phyloP scores from a whole-genome alignment of 1,139 yeast species.

The Diutina sp. region DNA sequence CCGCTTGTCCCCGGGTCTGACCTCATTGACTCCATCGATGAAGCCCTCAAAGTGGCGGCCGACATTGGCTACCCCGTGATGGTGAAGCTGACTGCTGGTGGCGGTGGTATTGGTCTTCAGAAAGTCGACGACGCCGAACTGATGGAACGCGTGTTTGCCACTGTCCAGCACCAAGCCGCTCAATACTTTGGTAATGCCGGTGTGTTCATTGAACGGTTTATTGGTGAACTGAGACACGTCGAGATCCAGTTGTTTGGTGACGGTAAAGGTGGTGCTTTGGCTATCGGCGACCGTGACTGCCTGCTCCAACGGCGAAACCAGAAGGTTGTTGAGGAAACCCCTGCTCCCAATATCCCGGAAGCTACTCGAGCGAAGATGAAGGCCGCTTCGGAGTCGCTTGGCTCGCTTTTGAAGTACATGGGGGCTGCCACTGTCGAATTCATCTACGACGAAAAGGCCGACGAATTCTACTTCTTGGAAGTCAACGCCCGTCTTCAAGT shows the following conservation, averaged over 20 bases:
- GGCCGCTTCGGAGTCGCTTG: constrained; percentile 75
- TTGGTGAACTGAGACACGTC: constrained; percentile 89
- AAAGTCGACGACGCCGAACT: constrained; percentile 77
- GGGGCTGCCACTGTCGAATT: constrained; percentile 98
- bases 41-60: constrained; percentile 69
- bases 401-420: constrained; percentile 70
- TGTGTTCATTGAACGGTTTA: constrained; percentile 86
- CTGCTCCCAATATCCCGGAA: constrained; percentile 88
- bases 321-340: constrained; percentile 92
- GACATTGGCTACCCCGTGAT: constrained; percentile 79
- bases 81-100: constrained; percentile 98
- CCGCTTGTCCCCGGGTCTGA: constrained; percentile 96
- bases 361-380: constrained; percentile 64
- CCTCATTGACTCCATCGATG: constrained; percentile 53
- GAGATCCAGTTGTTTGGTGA: constrained; percentile 96
- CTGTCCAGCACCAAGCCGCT: constrained; percentile 88
- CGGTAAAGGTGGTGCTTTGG: constrained; percentile 83
- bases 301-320: constrained; percentile 95
- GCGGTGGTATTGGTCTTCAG: constrained; percentile 97
- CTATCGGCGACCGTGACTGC: constrained; percentile 95
- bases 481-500: constrained; percentile 96
- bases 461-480: constrained; percentile 87
- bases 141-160: constrained; percentile 69
- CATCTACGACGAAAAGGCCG: constrained; percentile 74
- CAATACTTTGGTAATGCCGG: constrained; percentile 92